Evolutionary conservation across 1,284 basidiomycete species (phyloP).

Genomic region (Tylopilus sp.): DNA sequence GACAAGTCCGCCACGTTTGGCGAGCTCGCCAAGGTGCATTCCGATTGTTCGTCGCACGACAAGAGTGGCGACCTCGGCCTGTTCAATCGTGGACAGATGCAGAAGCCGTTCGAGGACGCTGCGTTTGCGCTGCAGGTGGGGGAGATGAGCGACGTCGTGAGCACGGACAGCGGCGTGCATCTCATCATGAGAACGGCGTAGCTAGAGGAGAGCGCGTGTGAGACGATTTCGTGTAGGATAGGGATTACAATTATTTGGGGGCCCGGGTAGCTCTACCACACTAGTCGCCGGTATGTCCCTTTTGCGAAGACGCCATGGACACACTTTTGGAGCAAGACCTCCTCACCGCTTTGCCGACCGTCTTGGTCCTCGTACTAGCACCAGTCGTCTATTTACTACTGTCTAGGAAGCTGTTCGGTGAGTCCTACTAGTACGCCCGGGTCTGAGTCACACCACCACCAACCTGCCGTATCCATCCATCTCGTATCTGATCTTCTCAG

Average conservation of each 20-base stretch:
- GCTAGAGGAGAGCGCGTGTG: slow-evolving; percentile 16
- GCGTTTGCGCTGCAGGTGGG: slow-evolving; percentile 79
- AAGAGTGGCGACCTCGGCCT: slow-evolving; percentile 81
- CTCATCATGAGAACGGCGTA: slow-evolving; percentile 86
- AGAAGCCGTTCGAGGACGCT: slow-evolving; percentile 95
- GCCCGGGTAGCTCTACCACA: neutral
- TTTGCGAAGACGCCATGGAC: neutral
- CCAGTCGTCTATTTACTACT: slow-evolving; percentile 19
- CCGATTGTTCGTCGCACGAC: slow-evolving; percentile 83
- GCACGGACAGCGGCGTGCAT: slow-evolving; percentile 95
- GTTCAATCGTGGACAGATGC: slow-evolving; percentile 91
- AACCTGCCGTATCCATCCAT: slow-evolving; percentile 2
- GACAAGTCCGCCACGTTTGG: slow-evolving; percentile 55
- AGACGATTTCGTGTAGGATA: neutral
- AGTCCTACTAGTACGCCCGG: neutral
- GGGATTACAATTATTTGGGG: neutral
- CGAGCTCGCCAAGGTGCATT: slow-evolving; percentile 68
- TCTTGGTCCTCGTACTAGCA: slow-evolving; percentile 14
- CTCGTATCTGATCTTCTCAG: slow-evolving; percentile 19
- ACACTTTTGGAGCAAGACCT: slow-evolving; percentile 2
- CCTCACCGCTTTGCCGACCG: slow-evolving; percentile 4
- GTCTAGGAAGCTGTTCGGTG: slow-evolving; percentile 13
- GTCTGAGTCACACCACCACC: neutral
- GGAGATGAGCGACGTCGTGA: slow-evolving; percentile 81
- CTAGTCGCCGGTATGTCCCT: neutral